A percentile compares a stretch with the other conserved stretches of the same genome.
Evolutionary conservation across 1,284 basidiomycete species (phyloP).

Genomic region (Trichosporon faecale): DNA sequence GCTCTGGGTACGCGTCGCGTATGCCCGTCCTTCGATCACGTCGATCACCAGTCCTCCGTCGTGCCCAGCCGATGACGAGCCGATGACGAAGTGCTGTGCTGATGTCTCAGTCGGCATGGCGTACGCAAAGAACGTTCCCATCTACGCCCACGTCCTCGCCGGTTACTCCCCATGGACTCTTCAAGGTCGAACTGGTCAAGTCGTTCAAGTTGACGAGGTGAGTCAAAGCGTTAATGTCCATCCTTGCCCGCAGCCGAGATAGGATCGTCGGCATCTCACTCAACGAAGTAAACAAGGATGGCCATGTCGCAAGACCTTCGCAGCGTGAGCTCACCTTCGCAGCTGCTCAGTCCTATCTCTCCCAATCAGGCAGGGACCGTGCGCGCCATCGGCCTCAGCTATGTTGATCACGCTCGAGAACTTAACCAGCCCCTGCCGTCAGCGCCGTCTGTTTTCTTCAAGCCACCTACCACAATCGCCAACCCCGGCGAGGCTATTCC

Average conservation of each 20-base stretch:
- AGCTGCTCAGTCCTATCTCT: conserved; percentile 42
- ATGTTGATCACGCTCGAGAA: conserved; percentile 33
- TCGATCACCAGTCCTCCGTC: not conserved
- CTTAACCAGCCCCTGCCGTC: conserved; percentile 47
- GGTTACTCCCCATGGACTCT: conserved; percentile 25
- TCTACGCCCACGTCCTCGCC: conserved; percentile 30
- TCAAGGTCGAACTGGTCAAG: conserved; percentile 3
- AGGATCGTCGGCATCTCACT: not conserved
- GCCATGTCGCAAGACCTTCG: not conserved
- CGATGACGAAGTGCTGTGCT: not conserved
- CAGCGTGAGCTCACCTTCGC: not conserved
- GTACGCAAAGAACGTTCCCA: conserved; percentile 21
- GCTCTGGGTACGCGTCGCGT: not conserved
- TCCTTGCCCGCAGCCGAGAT: not conserved
- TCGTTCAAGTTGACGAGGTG: conserved; percentile 2
- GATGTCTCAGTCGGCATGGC: conserved; percentile 42
- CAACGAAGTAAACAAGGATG: not conserved
- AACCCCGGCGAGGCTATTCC: conserved; percentile 65
- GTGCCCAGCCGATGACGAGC: not conserved
- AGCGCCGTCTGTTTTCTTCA: conserved; percentile 73
- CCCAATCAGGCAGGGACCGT: conserved; percentile 34
- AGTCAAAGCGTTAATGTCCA: not conserved
- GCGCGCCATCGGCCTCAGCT: conserved; percentile 39
- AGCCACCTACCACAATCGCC: conserved; percentile 68
- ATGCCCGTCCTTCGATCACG: not conserved